These are phyloP conservation scores for Phytophthora cactorum DNA, from an alignment of 352 stramenopile species.

Conservation along the genomic window DNA sequence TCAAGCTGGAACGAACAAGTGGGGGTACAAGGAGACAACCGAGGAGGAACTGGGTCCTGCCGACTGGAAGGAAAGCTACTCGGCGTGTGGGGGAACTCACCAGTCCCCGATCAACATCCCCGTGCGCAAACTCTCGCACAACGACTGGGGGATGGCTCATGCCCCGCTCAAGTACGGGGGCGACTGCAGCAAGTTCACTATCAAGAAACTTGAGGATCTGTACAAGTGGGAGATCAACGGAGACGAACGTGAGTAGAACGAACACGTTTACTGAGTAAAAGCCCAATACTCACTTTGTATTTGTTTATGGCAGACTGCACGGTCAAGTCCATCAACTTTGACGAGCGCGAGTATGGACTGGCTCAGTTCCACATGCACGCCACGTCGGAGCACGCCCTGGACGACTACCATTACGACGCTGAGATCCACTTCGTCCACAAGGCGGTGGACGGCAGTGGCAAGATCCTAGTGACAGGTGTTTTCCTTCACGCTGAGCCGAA, in stretches of 20 bases:
- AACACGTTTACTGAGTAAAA: not conserved
- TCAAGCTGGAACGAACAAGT: slow-evolving; percentile 36
- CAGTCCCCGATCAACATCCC: slow-evolving; percentile 70
- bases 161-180: slow-evolving; percentile 58
- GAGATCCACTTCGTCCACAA: slow-evolving; percentile 67
- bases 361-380: slow-evolving; percentile 63
- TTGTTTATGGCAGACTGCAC: slow-evolving; percentile 48
- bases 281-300: not conserved
- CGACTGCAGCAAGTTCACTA: slow-evolving; percentile 55
- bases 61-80: slow-evolving; percentile 48
- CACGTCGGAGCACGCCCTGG: slow-evolving; percentile 53
- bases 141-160: slow-evolving; percentile 53
- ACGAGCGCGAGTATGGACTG: slow-evolving; percentile 53
- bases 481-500: slow-evolving; percentile 46
- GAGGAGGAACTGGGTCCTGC: slow-evolving; percentile 43
- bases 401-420: slow-evolving; percentile 50
- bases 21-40: slow-evolving; percentile 57
- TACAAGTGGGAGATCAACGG: slow-evolving; percentile 65
- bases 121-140: slow-evolving; percentile 28
- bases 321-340: slow-evolving; percentile 50
- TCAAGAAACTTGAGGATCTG: slow-evolving; percentile 66
- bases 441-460: slow-evolving; percentile 27
- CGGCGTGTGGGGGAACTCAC: slow-evolving; percentile 42
- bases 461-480: slow-evolving; percentile 47
- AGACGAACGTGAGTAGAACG: slow-evolving; percentile 35